Evolutionary conservation across 371 early-diverging fungal species (phyloP), one percentile per base, ranked within the genome.

Genomic region (Funneliformis caledonium): DNA sequence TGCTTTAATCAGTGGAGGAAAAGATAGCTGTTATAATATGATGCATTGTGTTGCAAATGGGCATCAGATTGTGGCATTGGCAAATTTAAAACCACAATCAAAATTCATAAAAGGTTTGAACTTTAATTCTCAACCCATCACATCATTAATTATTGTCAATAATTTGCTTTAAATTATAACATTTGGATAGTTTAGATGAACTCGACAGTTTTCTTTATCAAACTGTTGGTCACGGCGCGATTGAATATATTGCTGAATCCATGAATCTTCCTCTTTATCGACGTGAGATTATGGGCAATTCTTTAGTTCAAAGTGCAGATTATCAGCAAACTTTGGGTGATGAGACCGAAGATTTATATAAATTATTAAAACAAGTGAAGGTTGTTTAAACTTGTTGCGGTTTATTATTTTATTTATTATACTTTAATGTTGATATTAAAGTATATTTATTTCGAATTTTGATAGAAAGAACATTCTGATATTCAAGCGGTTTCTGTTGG

Each of bases 161-260:
- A 47, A 43, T 47, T 19, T 47, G 26, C 22, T 12, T 43, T 4
- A 47, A 72, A 72, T 43, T 22, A 8, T 19, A 22, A 6, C 67
- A 47, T 26, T 26, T 48, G 56, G 47, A 19, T 60, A 50, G 7
- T 1, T 62, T 76, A 93, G 96, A 95, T 80, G 99, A 99, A 80
- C 82, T 96, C 70, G 99, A 99, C 89, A 96, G 96, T 79, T 98
- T 93, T 88, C 97, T 99, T 97, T 99, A 96, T 85, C 99, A 99
- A 85, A 99, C 99, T 0, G 99, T 99, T 11, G 99, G 99, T 3
- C 95, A 96, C 84, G 97, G 96, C 83, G 94, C 94, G 22, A 95
- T 99, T 26, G 87, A 92, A 42, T 85, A 88, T 52, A 94, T 97
- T 84, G 91, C 95, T 11, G 94, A 97, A 79, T 96, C 96, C 85